These are phyloP conservation scores for Exophiala phaeomuriformis DNA, from an alignment of 2,329 filamentous ascomycete species.

Conservation along the genomic window DNA sequence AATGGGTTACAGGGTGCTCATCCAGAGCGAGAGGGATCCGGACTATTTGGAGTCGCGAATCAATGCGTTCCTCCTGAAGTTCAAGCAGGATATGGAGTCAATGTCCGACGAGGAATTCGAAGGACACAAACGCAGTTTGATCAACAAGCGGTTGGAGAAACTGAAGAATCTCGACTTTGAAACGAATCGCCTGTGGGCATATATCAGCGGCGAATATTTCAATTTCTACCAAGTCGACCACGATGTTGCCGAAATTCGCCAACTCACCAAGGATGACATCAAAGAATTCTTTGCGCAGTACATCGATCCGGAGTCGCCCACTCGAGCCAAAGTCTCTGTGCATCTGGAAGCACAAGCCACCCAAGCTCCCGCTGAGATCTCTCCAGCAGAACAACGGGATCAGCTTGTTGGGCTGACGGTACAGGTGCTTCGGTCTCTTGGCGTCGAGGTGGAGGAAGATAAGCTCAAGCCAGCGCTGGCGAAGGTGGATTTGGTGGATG, in stretches of 20 bases:
- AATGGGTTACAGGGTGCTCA: constrained; percentile 78
- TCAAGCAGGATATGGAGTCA: constrained; percentile 57
- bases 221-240: constrained; percentile 78
- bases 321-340: constrained; percentile 74
- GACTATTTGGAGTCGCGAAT: constrained; percentile 81
- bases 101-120: constrained; percentile 85
- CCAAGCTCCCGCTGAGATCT: constrained; percentile 31
- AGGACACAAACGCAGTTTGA: constrained; percentile 78
- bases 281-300: constrained; percentile 68
- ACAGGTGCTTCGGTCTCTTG: constrained; percentile 44
- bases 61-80: constrained; percentile 69
- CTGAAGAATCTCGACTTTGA: constrained; percentile 87
- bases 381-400: constrained; percentile 39
- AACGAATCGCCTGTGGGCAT: constrained; percentile 71
- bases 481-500: constrained; percentile 43
- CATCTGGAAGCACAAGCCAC: constrained; percentile 70
- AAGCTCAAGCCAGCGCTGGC: constrained; percentile 35
- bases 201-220: constrained; percentile 78
- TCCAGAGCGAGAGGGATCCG: constrained; percentile 83
- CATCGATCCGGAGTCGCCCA: constrained; percentile 65
- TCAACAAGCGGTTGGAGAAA: constrained; percentile 82
- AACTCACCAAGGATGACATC: constrained; percentile 71
- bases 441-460: constrained; percentile 37
- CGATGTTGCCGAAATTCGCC: constrained; percentile 68
- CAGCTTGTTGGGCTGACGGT: constrained; percentile 39